Evolutionary conservation across 2,329 filamentous ascomycete species (phyloP), one percentile per base, ranked within the genome.

Genomic region (Didymella arachidicola): DNA sequence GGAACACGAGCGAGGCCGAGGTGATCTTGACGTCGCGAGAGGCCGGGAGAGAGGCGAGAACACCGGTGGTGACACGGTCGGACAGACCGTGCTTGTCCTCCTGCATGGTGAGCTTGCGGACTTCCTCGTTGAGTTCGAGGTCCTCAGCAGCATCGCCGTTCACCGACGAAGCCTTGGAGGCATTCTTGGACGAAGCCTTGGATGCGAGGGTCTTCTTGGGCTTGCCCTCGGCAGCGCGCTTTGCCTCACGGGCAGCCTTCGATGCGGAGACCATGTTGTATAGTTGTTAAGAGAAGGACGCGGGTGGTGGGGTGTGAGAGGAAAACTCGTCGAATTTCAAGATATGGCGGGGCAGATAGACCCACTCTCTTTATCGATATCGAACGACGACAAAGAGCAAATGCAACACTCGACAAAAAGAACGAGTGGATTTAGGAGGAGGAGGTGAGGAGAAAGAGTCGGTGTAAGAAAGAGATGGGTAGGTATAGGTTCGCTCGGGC

Each of bases 1-100:
- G 96, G 87, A 99, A 99, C 65, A 97, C 94, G 69, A 99, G 84
- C 64, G 91, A 96, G 73, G 89, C 87, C 55, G 93, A 97, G 67
- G 89, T 96, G 78, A 99, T 95, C 85, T 99, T 99, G 79, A 97
- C 92, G 80, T 99, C 95, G 80, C 92, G 90, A 82, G 91, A 96
- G 68, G 91, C 84, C 64, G 86, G 80, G 64, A 94, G 87, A 43
- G 95, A 99, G 36, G 93, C 85, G 63, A 99, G 84, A 56, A 99
- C 95, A 86, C 95, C 95, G 61, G 95, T 99, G 61, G 96, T 99
- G 79, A 99, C 95, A 79, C 95, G 91, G 81, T 99, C 95, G 14
- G 95, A 98, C 66, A 99, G 85, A 74, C 95, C 95, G 77, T 96
- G 87, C 82, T 96, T 91, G 82, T 99, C 95, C 86, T 97, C 90